Evolutionary conservation across 345 rosid genomes (phyloP).

Genomic region (Salix koriyanagi): DNA sequence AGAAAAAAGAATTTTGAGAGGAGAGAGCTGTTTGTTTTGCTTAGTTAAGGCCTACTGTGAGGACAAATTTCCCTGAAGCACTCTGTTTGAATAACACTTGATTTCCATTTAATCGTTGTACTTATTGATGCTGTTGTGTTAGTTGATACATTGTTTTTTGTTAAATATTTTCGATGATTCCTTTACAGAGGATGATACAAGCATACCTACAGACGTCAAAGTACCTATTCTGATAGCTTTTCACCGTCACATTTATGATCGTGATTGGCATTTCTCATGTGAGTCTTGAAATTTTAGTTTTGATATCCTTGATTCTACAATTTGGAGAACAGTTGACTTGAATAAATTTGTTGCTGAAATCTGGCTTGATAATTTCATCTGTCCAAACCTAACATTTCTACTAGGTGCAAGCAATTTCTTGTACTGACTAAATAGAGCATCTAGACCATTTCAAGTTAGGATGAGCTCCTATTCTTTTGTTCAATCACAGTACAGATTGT

Average conservation of each 20-base stretch:
- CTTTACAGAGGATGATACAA: slow-evolving; percentile 92
- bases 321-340: neutral
- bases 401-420: neutral
- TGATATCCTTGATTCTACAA: neutral
- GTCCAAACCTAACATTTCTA: neutral
- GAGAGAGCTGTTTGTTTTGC: neutral
- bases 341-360: neutral
- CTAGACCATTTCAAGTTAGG: neutral
- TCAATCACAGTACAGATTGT: neutral
- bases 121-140: neutral
- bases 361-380: neutral
- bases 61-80: neutral
- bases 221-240: slow-evolving; percentile 80
- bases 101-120: neutral
- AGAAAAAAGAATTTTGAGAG: neutral
- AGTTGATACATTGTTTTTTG: neutral
- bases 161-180: slow-evolving; percentile 5
- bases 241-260: slow-evolving; percentile 70
- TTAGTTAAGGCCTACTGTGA: neutral
- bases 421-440: neutral
- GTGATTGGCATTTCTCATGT: slow-evolving; percentile 92
- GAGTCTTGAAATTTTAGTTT: slow-evolving; percentile 30
- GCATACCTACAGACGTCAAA: slow-evolving; percentile 77
- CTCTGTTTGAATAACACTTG: neutral
- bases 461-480: neutral